Base-by-base conservation (phyloP, 2,329 filamentous ascomycete genomes). In the Aspergillus sp. region DNA sequence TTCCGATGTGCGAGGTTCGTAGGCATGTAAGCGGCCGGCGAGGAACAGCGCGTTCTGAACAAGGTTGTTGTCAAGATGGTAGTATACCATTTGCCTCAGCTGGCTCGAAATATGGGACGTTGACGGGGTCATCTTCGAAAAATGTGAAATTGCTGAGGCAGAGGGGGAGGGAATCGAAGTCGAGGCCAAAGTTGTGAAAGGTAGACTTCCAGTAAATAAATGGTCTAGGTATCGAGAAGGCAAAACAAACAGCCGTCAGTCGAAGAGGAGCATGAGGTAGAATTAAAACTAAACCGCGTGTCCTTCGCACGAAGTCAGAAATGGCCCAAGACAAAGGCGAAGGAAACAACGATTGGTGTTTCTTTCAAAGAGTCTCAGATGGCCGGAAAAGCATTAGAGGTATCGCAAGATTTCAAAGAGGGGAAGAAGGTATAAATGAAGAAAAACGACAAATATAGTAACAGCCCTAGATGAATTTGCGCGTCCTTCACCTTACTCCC, bases 41-140 rank as follows among this genome's bases (percentile, higher is more conserved):
- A 96, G 91, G 78, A 99, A 99, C 43, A 96, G 87, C 56, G 95
- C 95, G 72, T 96, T 98, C 56, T 93, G 87, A 70, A 90, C 83
- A 39, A 93, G 86, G 70, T 92, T 88, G 72, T 96, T 96, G 80
- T 99, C 95, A 73, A 99, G 87, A 71, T 88, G 83, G 72, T 89
- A 88, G 77, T 86, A 87, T 61, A 89, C 83, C 49, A 88, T 79
- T 66, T 88, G 84, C 68, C 85, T 81, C 68, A 89, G 79, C 73
- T 89, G 86, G 64, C 77, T 77, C 55, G 82, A 81, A 60, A 85
- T 80, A 69, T 84, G 79, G 48, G 81, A 74, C 45, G 79, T 81
- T 14, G 76, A 74, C 45, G 83, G 81, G 56, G 84, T 81, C 85
- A 87, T 87, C 67, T 39, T 74, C 35, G 43, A 41, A 43, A 39